Evolutionary conservation across 139 green algal genomes (phyloP), one percentile per base, ranked within the genome.

Genomic region (Closterium sp.): DNA sequence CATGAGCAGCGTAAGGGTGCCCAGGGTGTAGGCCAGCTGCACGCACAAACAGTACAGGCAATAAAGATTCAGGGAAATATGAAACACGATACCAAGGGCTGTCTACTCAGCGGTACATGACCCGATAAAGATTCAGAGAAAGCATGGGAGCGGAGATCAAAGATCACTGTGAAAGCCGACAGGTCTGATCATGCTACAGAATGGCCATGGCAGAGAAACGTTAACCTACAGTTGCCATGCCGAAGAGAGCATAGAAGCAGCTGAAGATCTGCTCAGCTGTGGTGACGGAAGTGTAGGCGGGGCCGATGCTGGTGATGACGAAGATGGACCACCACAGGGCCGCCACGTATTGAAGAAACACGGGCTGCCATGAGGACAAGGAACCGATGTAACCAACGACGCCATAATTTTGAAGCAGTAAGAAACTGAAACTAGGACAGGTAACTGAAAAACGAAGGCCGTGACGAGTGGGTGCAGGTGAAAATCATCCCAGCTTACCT

Each of bases 21-120:
- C 88, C 0, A 91, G 88, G 13, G 88, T 85, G 88, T 91, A 91
- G 10, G 88, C 88, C 21, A 91, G 42, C 88, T 91, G 88, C 38
- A 86, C 17, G 50, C 50, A 3, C 45, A 19, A 91, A 34, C 32
- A 27, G 86, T 4, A 89, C 28, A 62, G 9, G 42, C 31, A 70
- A 22, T 17, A 70, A 70, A 38, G 2, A 38, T 38, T 19, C 45
- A 70, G 13, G 1, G 31, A 89, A 62, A 42, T 31, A 29, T 3
- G 87, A 19, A 89, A 89, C 4, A 89, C 32, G 32, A 38, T 38
- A 38, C 32, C 32, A n/a, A 89, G 86, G 32, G 86, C 24, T 2
- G 86, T 62, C 7, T 4, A 29, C 84, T 30, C 84, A 29, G 5
- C 27, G 42, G 1, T 73, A 27, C 6, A 73, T 73, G 10, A 73